Evolutionary conservation across 2,329 filamentous ascomycete species (phyloP).

Genomic region (Epichloe brachyelytri): DNA sequence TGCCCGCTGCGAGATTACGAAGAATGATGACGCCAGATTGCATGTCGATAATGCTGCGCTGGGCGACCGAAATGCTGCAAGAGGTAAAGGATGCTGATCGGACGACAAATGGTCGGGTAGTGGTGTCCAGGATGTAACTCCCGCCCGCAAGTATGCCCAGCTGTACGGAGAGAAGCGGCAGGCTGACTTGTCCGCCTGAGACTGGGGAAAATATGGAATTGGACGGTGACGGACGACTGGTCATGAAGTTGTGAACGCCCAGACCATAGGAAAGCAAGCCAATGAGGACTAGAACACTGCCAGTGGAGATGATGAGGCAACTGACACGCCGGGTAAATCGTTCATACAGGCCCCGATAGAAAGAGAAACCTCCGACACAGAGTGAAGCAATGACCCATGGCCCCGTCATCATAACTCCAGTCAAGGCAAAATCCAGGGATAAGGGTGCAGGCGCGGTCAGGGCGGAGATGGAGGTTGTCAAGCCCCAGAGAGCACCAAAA

Average conservation of each 20-base stretch:
- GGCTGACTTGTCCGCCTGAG: conserved; percentile 16
- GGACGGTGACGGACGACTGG: conserved; percentile 9
- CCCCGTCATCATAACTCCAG: conserved; percentile 32
- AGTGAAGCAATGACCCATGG: conserved; percentile 29
- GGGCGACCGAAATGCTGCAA: conserved; percentile 30
- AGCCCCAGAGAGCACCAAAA: conserved; percentile 32
- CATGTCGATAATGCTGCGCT: conserved; percentile 37
- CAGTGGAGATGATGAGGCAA: conserved; percentile 22
- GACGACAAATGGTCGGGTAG: conserved; percentile 28
- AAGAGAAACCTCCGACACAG: conserved; percentile 19
- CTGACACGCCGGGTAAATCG: conserved; percentile 22
- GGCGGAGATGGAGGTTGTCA: conserved; percentile 31
- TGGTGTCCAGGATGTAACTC: conserved; percentile 25
- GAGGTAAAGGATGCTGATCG: conserved; percentile 37
- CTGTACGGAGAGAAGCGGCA: conserved; percentile 31
- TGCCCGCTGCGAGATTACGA: conserved; percentile 27
- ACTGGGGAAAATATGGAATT: conserved; percentile 15
- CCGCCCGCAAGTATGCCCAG: conserved; percentile 35
- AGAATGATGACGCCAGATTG: conserved; percentile 27
- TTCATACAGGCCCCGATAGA: conserved; percentile 18
- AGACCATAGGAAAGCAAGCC: conserved; percentile 34
- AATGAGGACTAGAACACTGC: conserved; percentile 25
- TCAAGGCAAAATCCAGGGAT: conserved; percentile 21
- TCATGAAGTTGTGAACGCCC: conserved; percentile 20
- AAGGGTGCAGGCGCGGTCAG: conserved; percentile 33